Evolutionary conservation across 495 filamentous ascomycete species (phyloP).

Genomic region (Hypoxylon cercidicola): DNA sequence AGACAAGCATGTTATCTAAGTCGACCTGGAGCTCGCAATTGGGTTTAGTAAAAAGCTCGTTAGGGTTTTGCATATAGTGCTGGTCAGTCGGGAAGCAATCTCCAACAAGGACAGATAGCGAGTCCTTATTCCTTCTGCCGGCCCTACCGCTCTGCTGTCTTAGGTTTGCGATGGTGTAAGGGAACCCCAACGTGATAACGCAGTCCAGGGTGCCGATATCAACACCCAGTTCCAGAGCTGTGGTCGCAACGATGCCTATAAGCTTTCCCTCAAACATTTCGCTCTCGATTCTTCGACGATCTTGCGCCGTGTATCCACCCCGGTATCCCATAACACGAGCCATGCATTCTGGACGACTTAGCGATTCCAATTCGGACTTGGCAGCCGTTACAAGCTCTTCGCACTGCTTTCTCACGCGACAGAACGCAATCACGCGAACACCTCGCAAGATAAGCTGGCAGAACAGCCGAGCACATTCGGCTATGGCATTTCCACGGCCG

Average conservation of each 20-base stretch:
- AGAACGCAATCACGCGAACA: constrained; percentile 94
- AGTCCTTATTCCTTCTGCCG: constrained; percentile 93
- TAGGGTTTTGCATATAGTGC: constrained; percentile 95
- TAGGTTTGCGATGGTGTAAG: constrained; percentile 92
- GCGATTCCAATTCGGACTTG: constrained; percentile 74
- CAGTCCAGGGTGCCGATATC: constrained; percentile 97
- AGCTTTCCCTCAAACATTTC: constrained; percentile 98
- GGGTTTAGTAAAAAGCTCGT: constrained; percentile 94
- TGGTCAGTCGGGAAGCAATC: constrained; percentile 93
- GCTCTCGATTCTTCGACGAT: constrained; percentile 86
- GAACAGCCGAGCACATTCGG: constrained; percentile 88
- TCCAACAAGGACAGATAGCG: constrained; percentile 89
- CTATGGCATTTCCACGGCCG: constrained; percentile 82
- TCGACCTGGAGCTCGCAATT: constrained; percentile 91
- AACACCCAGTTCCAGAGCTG: constrained; percentile 90
- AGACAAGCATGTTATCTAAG: constrained; percentile 86
- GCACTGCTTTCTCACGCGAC: constrained; percentile 84
- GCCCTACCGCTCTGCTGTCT: constrained; percentile 95
- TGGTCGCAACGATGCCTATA: constrained; percentile 93
- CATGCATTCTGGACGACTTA: constrained; percentile 79
- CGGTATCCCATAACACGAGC: constrained; percentile 93
- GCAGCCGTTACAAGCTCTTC: constrained; percentile 86
- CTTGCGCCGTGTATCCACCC: constrained; percentile 95
- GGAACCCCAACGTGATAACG: constrained; percentile 93
- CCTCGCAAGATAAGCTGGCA: constrained; percentile 90